A percentile compares a stretch with the other conserved stretches of the same genome.
Evolutionary conservation across 495 filamentous ascomycete species (phyloP).

Genomic region (Aspergillus sclerotiicarbonarius): DNA sequence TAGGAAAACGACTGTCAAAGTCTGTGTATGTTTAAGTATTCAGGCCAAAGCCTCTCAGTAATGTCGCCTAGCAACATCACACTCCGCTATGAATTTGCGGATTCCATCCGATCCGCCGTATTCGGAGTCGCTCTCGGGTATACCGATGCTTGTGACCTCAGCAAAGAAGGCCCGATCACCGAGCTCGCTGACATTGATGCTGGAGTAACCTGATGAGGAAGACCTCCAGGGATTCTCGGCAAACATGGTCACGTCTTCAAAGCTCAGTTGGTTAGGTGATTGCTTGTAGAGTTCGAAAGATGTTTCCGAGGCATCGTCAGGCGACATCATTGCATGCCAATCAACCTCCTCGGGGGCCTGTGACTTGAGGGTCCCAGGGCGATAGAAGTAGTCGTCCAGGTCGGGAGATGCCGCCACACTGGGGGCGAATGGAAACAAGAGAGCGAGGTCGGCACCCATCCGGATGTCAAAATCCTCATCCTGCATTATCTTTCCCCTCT

Average conservation of each 20-base stretch:
- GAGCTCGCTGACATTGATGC: constrained; percentile 53
- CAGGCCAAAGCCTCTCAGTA: background rate
- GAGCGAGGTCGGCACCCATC: constrained; percentile 65
- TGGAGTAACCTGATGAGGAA: constrained; percentile 51
- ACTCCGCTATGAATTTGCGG: constrained; percentile 82
- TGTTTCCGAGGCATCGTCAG: constrained; percentile 25
- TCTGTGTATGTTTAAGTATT: constrained; percentile 12
- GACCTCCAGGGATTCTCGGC: constrained; percentile 50
- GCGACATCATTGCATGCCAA: constrained; percentile 59
- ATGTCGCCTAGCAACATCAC: constrained; percentile 57
- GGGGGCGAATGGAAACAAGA: constrained; percentile 84
- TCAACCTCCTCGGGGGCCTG: constrained; percentile 40
- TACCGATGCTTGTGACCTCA: constrained; percentile 31
- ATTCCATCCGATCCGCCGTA: constrained; percentile 86
- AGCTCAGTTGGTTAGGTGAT: constrained; percentile 37
- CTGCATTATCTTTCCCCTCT: constrained; percentile 71
- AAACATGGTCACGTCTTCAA: constrained; percentile 46
- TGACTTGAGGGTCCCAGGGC: constrained; percentile 24
- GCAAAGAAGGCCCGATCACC: constrained; percentile 44
- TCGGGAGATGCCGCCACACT: constrained; percentile 41
- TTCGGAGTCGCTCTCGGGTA: constrained; percentile 47
- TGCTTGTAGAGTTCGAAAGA: constrained; percentile 25
- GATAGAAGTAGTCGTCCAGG: constrained; percentile 36
- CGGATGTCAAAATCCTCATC: constrained; percentile 69
- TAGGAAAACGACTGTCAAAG: constrained; percentile 26